Evolutionary conservation across 1,139 yeast genomes (phyloP), one percentile per base, ranked within the genome.

Genomic region (Yamadazyma atmosphaerica): DNA sequence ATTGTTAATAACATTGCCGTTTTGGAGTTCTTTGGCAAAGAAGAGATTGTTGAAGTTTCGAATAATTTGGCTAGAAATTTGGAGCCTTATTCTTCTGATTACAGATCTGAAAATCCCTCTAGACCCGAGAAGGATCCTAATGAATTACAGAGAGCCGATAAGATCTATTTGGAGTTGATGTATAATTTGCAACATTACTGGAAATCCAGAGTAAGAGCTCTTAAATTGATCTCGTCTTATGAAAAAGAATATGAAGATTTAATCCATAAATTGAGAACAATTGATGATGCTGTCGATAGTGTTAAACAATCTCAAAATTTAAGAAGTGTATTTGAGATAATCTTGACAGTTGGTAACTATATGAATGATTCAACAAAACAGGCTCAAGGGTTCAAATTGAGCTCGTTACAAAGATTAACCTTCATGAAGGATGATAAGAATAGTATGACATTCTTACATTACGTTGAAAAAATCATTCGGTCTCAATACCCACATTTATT

Each of bases 351-450:
- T 36, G 95, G 95, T 63, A 86, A 86, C 54, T 86, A 79, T 54
- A 85, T 86, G 94, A 86, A 86, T 55, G 90, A 85, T 52, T 69
- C 81, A 6, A 74, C 87, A 1, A 85, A 85, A 49, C 90, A 85
- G 57, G 92, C 94, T 0, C 81, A 77, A 47, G 95, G 95, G 37
- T 86, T 86, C 65, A 84, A 82, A 52, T 72, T 85, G 51, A 75
- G 81, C 40, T 83, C 94, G 1, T 72, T 86, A 42, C 94, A 83
- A 56, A 67, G 94, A 54, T 70, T 86, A 45, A 79, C 85, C 32
- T 85, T 85, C 51, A 79, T 85, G 70, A 86, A 86, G 49, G 92
- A 85, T 56, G 83, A 81, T 40, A 83, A 81, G 50, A 85, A 85
- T 55, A 79, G 85, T 46, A 81, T 82, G 80, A 82, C 92, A 0